Evolutionary conservation across 441 rosid genomes (phyloP), one percentile per base, ranked within the genome.

Genomic region (Euphorbia celastroides): DNA sequence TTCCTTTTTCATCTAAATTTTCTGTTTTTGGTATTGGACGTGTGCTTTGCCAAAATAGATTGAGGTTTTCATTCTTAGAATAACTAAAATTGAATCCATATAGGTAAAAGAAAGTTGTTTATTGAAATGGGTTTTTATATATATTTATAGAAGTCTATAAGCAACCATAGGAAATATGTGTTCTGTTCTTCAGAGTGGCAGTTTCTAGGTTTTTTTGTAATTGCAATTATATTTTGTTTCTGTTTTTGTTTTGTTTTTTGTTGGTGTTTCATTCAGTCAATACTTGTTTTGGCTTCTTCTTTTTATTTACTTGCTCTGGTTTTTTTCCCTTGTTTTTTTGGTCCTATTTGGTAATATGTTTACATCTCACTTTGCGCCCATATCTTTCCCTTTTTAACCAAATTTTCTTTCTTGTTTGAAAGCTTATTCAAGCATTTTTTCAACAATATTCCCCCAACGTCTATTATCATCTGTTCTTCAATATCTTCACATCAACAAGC

Each of bases 11-110:
- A 26, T 56, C 54, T 13, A 12, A 27, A 25, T 60, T 68, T 59
- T 26, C 62, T 52, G 13, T 60, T 34, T 68, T 42, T 58, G 52
- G 58, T 60, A 30, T 42, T 64, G 22, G 30, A 57, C 41, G 7
- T 63, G 60, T 26, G 34, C 48, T 55, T 75, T 76, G 70, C 81
- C 78, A 78, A 76, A 80, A 82, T 60, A 51, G 34, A 22, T 58
- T 44, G 62, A 65, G 77, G 70, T 56, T 73, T 74, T 34, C 22
- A 28, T 26, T 34, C 27, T 7, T 22, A 10, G 10, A 41, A 22
- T 14, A 27, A 11, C 25, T 65, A n/a, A 34, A 20, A 27, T 60
- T 25, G 23, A 14, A 13, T 55, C 26, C 59, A 26, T 10, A 11
- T 30, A 5, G 8, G 52, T 48, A 20, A 32, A 57, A 27, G 5